Evolutionary conservation across 176 grass and related monocot species (phyloP).

Genomic region (Thalia dealbata): DNA sequence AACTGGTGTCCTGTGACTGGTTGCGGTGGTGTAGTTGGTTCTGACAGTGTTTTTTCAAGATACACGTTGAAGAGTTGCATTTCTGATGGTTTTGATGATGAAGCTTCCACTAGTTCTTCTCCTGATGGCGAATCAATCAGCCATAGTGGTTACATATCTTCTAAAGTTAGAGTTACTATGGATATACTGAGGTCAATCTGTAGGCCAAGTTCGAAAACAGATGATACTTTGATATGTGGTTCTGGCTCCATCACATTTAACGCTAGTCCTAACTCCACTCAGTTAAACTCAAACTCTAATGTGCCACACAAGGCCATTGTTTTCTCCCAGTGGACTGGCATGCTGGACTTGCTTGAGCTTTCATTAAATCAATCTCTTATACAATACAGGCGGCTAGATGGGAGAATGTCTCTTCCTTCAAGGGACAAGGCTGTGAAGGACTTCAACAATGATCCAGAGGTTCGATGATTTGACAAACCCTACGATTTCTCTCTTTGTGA

Average conservation of each 20-base stretch:
- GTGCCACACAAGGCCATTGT: constrained; percentile 77
- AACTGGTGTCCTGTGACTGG: constrained; percentile 47
- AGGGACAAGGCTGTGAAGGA: constrained; percentile 83
- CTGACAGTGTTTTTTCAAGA: constrained; percentile 64
- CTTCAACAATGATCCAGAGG: constrained; percentile 96
- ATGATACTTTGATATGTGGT: background rate
- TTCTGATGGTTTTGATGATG: constrained; percentile 36
- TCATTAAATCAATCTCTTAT: constrained; percentile 64
- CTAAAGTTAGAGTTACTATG: constrained; percentile 63
- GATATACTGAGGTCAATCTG: constrained; percentile 57
- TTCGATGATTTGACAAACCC: constrained; percentile 15
- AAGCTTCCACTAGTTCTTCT: constrained; percentile 37
- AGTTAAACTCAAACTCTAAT: background rate
- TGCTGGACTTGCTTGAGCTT: constrained; percentile 85
- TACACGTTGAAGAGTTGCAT: constrained; percentile 57
- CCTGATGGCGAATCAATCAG: constrained; percentile 45
- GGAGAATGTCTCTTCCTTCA: constrained; percentile 76
- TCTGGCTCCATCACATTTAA: background rate
- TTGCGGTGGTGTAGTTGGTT: constrained; percentile 50
- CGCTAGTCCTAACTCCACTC: background rate
- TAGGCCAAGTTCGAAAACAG: constrained; percentile 5
- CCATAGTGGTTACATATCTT: constrained; percentile 69
- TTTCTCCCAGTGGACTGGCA: constrained; percentile 98
- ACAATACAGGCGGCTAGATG: constrained; percentile 93
- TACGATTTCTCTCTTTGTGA: background rate